Conservation (phyloP, 805 yeast genomes). For the Ogataea glucozyma region DNA sequence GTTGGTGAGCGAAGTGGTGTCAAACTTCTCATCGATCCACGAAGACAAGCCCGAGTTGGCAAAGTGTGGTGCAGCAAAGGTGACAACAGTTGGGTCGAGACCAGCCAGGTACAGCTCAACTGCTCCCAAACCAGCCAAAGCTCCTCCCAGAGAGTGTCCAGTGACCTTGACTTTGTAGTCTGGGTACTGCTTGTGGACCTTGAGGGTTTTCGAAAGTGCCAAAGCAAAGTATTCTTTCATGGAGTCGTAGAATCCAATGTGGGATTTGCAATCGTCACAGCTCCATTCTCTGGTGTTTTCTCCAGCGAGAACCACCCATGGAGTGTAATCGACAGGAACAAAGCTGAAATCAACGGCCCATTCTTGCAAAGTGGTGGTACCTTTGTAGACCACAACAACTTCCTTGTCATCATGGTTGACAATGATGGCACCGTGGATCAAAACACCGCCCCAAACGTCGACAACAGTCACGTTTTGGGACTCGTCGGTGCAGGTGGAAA, state of each 20-base stretch:
- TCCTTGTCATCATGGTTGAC: slow-evolving; percentile 45
- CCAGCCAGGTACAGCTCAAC: slow-evolving; percentile 62
- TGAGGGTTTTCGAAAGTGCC: slow-evolving; percentile 39
- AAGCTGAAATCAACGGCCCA: slow-evolving; percentile 61
- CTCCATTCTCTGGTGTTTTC: slow-evolving; percentile 21
- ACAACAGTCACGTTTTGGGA: slow-evolving; percentile 37
- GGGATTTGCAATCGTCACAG: slow-evolving; percentile 59
- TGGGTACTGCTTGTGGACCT: slow-evolving; percentile 40
- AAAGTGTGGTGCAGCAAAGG: slow-evolving; percentile 66
- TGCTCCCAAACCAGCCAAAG: slow-evolving; percentile 62
- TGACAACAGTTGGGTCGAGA: slow-evolving; percentile 51
- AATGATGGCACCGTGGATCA: slow-evolving; percentile 57
- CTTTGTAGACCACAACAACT: slow-evolving; percentile 58
- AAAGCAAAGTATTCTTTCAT: slow-evolving; percentile 42
- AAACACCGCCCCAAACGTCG: slow-evolving; percentile 41
- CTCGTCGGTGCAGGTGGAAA: slow-evolving; percentile 32
- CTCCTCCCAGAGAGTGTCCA: slow-evolving; percentile 76
- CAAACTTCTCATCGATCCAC: slow-evolving; percentile 54
- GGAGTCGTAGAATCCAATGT: slow-evolving; percentile 61
- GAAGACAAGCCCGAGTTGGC: slow-evolving; percentile 53
- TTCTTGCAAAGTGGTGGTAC: slow-evolving; percentile 61
- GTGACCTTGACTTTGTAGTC: slow-evolving; percentile 53
- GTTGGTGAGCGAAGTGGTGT: slow-evolving; percentile 31
- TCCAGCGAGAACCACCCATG: slow-evolving; percentile 32
- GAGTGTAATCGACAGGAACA: slow-evolving; percentile 47